Evolutionary conservation across 2,329 filamentous ascomycete species (phyloP), one percentile per base, ranked within the genome.

Genomic region (Penicillium sclerotigenum): DNA sequence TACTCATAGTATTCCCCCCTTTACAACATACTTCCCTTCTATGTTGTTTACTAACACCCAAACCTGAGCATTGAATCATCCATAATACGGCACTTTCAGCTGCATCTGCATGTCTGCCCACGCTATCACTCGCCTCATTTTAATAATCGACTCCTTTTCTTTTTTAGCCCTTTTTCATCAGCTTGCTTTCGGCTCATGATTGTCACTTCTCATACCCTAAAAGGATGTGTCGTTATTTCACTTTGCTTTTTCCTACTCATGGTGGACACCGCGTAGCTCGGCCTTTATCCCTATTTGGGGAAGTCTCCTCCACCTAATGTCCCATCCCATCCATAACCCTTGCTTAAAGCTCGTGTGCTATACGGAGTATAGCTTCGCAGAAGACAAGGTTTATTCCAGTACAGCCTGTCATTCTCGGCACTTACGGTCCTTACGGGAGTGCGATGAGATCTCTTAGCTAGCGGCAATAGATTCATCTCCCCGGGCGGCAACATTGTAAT

Each of bases 251-350:
- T 31, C n/a, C n/a, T 33, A 41, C n/a, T 38, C 24, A 5, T 18
- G 2, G 18, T 46, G 28, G 40, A 52, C n/a, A 49, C 31, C 7
- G 45, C 37, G 22, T 36, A 54, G 20, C 50, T 62, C 61, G 59
- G 61, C 42, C 28, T 5, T 59, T 20, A 56, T 37, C 46, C 61
- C 58, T 52, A 50, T 57, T 64, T 33, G 38, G 61, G 61, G 22
- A 59, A 56, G 29, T 36, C 31, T 48, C 51, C 56, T 61, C 60
- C 60, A 61, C 57, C 42, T 51, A 28, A 51, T 20, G 52, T 60
- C 36, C 31, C 60, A 58, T 57, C 28, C 18, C 29, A 49, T 34
- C 26, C 14, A 49, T 43, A 7, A 37, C 38, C 50, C 55, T 45
- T 48, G 37, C 45, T 28, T 34, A 20, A 42, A 54, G 36, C 45